Percentiles rank a stretch among this genome's conserved stretches.
Evolutionary conservation across 1,284 basidiomycete species (phyloP).

Genomic region (Leccinum griseonigrum): DNA sequence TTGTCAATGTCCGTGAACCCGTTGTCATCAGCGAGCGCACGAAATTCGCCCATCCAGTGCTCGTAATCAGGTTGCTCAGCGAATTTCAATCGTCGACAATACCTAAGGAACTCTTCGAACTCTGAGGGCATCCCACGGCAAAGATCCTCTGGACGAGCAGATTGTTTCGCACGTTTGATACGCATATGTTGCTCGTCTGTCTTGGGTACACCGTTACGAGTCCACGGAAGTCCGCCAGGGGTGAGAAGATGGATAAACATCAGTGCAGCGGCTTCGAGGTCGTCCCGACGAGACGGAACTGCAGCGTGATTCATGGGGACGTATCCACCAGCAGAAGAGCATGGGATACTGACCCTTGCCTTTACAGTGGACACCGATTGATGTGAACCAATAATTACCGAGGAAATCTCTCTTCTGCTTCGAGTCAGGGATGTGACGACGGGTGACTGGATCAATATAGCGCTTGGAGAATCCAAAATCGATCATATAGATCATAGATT

Average conservation of each 20-base stretch:
- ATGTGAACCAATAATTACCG: conserved; percentile 78
- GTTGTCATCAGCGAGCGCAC: conserved; percentile 51
- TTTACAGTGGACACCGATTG: conserved; percentile 71
- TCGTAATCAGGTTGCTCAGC: conserved; percentile 64
- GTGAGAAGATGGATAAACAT: conserved; percentile 78
- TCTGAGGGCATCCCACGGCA: conserved; percentile 64
- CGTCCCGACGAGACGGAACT: conserved; percentile 75
- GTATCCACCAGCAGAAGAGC: conserved; percentile 13
- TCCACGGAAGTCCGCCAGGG: conserved; percentile 72
- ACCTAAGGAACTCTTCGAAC: conserved; percentile 72
- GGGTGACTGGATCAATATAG: conserved; percentile 63
- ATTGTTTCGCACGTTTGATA: conserved; percentile 59
- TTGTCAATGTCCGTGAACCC: conserved; percentile 57
- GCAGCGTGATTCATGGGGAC: conserved; percentile 21
- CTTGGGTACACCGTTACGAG: conserved; percentile 71
- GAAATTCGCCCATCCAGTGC: conserved; percentile 59
- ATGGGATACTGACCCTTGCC: conserved; percentile 53
- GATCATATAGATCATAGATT: conserved; percentile 72
- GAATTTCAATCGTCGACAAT: conserved; percentile 66
- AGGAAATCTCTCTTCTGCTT: conserved; percentile 68
- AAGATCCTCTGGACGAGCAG: conserved; percentile 59
- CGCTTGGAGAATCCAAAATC: conserved; percentile 79
- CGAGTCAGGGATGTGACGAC: conserved; percentile 65
- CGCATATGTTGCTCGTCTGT: conserved; percentile 58
- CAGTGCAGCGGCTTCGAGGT: conserved; percentile 69